phyloP scores from a whole-genome alignment of 768 basidiomycete genomes.

The Xerocomellus intermedius region DNA sequence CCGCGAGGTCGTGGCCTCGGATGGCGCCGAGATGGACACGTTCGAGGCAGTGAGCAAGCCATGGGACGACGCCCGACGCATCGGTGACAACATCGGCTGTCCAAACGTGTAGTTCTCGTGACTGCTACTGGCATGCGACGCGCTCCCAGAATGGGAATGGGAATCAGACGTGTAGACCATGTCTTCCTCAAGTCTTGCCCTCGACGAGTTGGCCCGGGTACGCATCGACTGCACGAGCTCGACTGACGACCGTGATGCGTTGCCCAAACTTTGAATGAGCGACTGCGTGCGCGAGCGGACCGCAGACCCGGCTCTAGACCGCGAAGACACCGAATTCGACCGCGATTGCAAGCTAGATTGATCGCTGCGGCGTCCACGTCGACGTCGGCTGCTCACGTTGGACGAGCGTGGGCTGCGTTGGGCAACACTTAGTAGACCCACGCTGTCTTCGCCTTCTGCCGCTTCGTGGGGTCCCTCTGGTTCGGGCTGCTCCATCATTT shows the following conservation, averaged over 20 bases:
- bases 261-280: slow-evolving; percentile 60
- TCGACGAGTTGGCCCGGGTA: slow-evolving; percentile 64
- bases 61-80: slow-evolving; percentile 18
- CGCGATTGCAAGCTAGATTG: slow-evolving; percentile 36
- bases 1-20: slow-evolving; percentile 24
- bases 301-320: slow-evolving; percentile 46
- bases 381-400: slow-evolving; percentile 36
- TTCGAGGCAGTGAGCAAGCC: slow-evolving; percentile 21
- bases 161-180: slow-evolving; percentile 35
- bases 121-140: slow-evolving; percentile 41
- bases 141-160: slow-evolving; percentile 44
- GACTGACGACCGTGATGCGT: slow-evolving; percentile 59
- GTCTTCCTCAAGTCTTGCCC: slow-evolving; percentile 64
- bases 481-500: slow-evolving; percentile 43
- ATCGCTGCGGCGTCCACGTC: slow-evolving; percentile 34
- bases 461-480: slow-evolving; percentile 57
- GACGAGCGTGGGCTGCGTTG: slow-evolving; percentile 49
- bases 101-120: slow-evolving; percentile 79
- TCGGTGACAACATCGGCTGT: slow-evolving; percentile 43
- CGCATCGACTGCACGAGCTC: slow-evolving; percentile 52
- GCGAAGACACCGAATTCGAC: slow-evolving; percentile 32
- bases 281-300: slow-evolving; percentile 67
- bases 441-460: slow-evolving; percentile 60
- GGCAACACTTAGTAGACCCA: slow-evolving; percentile 53
- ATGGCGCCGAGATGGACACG: slow-evolving; percentile 25